phyloP scores from a whole-genome alignment of 2,329 filamentous ascomycete genomes.

The Niveomyces coronatus region DNA sequence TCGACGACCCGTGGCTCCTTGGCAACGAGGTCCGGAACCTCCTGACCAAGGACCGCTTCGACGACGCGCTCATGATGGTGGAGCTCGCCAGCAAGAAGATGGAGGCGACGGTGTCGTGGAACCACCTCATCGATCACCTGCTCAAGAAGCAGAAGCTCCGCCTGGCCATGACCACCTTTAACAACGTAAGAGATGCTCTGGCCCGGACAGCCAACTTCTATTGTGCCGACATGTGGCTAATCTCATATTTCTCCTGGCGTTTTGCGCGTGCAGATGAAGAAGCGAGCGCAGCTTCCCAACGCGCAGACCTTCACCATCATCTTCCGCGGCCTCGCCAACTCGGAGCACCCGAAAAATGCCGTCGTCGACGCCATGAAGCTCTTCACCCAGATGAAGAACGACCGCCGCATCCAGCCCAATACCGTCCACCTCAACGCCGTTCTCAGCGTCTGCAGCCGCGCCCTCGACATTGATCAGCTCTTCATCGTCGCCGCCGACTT shows the following conservation, averaged over 20 bases:
- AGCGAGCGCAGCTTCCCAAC: conserved; percentile 71
- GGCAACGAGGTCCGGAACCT: conserved; percentile 54
- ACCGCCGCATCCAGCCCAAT: conserved; percentile 56
- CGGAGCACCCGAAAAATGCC: conserved; percentile 46
- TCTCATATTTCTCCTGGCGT: conserved; percentile 9
- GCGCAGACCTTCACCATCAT: conserved; percentile 76
- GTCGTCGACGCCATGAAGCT: conserved; percentile 61
- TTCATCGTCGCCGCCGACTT: conserved; percentile 68
- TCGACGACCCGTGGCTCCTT: conserved; percentile 64
- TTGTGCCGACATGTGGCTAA: conserved; percentile 8
- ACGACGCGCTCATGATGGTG: conserved; percentile 58
- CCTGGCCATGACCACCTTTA: conserved; percentile 70
- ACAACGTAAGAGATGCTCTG: conserved; percentile 53
- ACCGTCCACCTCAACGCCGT: conserved; percentile 82
- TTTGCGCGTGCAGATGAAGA: conserved; percentile 67
- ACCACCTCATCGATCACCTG: conserved; percentile 66
- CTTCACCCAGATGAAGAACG: conserved; percentile 63
- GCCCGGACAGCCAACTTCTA: no score
- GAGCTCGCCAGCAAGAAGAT: conserved; percentile 56
- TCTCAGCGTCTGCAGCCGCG: conserved; percentile 68
- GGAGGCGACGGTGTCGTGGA: conserved; percentile 72
- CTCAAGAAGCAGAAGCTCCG: conserved; percentile 50
- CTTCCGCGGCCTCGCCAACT: conserved; percentile 60
- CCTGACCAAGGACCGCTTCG: conserved; percentile 47
- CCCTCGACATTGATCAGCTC: conserved; percentile 66